These are phyloP conservation scores for Daldinia decipiens DNA, from an alignment of 495 filamentous ascomycete genomes.

Conservation along the genomic window DNA sequence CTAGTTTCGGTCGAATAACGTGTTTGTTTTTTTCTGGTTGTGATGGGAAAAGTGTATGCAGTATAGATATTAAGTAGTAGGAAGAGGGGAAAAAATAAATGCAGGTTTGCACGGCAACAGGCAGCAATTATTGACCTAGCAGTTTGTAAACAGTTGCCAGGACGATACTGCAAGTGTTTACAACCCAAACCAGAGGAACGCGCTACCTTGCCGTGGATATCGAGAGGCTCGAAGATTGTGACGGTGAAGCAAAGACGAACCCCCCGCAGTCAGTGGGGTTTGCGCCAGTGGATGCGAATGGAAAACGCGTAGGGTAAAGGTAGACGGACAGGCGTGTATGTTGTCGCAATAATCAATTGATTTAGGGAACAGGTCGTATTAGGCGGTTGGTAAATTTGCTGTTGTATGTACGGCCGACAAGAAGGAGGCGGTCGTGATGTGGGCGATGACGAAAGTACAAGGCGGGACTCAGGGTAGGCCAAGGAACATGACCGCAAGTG, in stretches of 20 bases:
- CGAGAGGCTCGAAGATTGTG: conserved; percentile 22
- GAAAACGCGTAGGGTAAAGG: conserved; percentile 43
- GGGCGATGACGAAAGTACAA: conserved; percentile 45
- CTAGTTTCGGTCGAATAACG: not conserved
- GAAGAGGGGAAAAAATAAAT: conserved; percentile 18
- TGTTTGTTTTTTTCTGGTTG: conserved; percentile 28
- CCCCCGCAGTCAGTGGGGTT: conserved; percentile 51
- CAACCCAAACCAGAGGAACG: conserved; percentile 13
- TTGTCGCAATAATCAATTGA: conserved; percentile 48
- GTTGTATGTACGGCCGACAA: conserved; percentile 33
- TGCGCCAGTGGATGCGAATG: conserved; percentile 46
- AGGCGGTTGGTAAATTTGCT: conserved; percentile 38
- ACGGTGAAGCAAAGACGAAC: conserved; percentile 43
- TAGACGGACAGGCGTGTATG: conserved; percentile 20
- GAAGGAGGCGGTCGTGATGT: conserved; percentile 37
- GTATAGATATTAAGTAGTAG: not conserved
- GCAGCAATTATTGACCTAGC: conserved; percentile 2
- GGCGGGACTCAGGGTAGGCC: conserved; percentile 46
- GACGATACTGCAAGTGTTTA: conserved; percentile 13
- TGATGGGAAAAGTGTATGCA: conserved; percentile 36
- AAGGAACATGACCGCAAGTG: conserved; percentile 42
- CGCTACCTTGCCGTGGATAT: conserved; percentile 30
- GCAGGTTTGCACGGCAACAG: conserved; percentile 6
- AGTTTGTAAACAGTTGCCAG: conserved; percentile 5
- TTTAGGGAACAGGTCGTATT: conserved; percentile 32